Evolutionary conservation across 495 filamentous ascomycete species (phyloP).

Genomic region (Tuber magnatum): DNA sequence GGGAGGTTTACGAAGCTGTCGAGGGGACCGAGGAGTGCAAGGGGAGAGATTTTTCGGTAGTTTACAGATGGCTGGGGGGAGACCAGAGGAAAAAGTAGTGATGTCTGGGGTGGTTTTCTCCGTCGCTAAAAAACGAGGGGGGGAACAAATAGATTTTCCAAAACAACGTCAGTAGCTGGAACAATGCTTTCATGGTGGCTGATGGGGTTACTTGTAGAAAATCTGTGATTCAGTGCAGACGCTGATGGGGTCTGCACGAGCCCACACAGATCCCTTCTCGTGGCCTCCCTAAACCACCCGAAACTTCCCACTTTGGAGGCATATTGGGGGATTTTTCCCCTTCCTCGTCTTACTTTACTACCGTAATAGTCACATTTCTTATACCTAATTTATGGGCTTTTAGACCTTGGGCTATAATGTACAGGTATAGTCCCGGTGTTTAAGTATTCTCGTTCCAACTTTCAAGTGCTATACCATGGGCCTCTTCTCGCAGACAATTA

Average conservation of each 20-base stretch:
- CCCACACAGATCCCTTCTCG: neutral
- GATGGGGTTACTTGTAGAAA: neutral
- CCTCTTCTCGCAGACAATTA: neutral
- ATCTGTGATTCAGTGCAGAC: neutral
- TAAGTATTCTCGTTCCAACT: neutral
- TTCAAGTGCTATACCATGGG: no score
- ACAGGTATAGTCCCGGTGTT: no score
- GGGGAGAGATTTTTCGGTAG: conserved; percentile 76
- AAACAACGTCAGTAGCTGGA: neutral
- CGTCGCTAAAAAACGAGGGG: neutral
- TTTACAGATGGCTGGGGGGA: conserved; percentile 62
- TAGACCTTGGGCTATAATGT: no score
- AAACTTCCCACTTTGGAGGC: neutral
- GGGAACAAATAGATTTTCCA: neutral
- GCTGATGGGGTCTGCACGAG: neutral
- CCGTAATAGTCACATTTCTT: no score
- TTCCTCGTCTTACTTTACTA: no score
- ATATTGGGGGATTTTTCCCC: neutral
- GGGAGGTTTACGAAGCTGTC: conserved; percentile 59
- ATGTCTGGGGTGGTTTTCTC: neutral
- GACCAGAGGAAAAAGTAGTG: conserved; percentile 6
- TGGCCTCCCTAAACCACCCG: neutral
- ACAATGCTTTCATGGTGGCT: neutral
- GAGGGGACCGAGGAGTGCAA: conserved; percentile 53
- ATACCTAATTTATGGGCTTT: no score